Evolutionary conservation across 78 protist species (phyloP), one percentile per base, ranked within the genome.

Genomic region (Emiliania huxleyi): DNA sequence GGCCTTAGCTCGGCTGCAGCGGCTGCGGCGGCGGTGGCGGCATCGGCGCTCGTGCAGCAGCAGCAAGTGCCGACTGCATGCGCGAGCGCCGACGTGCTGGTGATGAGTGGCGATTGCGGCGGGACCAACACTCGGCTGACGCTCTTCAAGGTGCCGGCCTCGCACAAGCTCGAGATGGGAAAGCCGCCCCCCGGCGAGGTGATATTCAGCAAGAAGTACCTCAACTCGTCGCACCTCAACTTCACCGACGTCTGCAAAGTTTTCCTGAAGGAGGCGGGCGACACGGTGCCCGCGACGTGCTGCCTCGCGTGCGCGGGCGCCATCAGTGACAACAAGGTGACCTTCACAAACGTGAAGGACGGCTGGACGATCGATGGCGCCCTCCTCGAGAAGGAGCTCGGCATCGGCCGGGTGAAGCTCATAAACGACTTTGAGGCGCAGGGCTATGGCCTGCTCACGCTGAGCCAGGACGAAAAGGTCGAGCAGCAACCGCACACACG

Each of bases 381-480:
- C 29, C 15, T 1, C 35, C 85, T 77, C 21, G 4, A 1, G 46
- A 40, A 40, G 33, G 21, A 0, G 48, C 85, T 77, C 35, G 46
- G 85, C 29, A 81, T 81, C 55, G 56, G 56, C 22, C 0, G 4
- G 35, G 38, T 81, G 35, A 2, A 2, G 89, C 89, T 81, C 56
- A 44, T 81, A 37, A 81, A 81, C 89, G 89, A 81, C 38, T 81
- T 81, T 40, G 89, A 29, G 11, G 89, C 89, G 38, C 89, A 81
- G 38, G 93, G 95, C 42, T 94, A 91, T 46, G 95, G 95, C 37
- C 69, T 94, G 43, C 93, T 94, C 44, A 94, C 95, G n/a, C 93
- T 94, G 44, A 5, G 3, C 38, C 8, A 5, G 69, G 4, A 25
- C 29, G 89, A 81, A 40, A 18, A 1, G 56, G 1, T 44, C 25